Evolutionary conservation across 2,329 filamentous ascomycete genomes (phyloP).

Genomic region (Cladosporium sp.): DNA sequence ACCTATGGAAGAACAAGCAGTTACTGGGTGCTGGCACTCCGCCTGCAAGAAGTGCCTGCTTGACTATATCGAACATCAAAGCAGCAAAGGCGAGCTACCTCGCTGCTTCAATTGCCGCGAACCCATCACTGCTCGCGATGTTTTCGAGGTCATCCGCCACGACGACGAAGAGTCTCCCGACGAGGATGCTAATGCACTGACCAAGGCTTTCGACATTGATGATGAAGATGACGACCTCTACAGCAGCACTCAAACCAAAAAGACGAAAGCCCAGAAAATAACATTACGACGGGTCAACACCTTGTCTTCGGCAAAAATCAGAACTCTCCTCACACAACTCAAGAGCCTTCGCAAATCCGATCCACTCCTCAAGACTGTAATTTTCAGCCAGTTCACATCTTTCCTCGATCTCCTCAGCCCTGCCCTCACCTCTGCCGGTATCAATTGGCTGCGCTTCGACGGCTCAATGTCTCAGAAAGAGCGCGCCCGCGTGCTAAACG

Average conservation of each 20-base stretch:
- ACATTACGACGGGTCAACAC: constrained; percentile 62
- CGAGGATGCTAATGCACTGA: constrained; percentile 24
- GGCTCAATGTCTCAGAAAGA: constrained; percentile 85
- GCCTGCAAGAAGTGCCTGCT: constrained; percentile 93
- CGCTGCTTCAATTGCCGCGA: constrained; percentile 91
- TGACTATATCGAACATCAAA: constrained; percentile 85
- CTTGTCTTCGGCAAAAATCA: constrained; percentile 84
- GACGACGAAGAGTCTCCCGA: constrained; percentile 51
- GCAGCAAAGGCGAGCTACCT: constrained; percentile 70
- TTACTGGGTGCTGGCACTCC: constrained; percentile 97
- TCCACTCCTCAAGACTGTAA: constrained; percentile 73
- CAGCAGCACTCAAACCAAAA: constrained; percentile 35
- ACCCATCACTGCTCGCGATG: constrained; percentile 74
- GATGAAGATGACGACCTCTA: constrained; percentile 38
- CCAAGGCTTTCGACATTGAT: constrained; percentile 22
- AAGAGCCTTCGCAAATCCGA: constrained; percentile 65
- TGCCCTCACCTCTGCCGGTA: constrained; percentile 68
- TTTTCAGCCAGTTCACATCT: constrained; percentile 97
- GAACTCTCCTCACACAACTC: constrained; percentile 73
- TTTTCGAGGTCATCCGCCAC: constrained; percentile 89
- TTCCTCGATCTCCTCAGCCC: constrained; percentile 90
- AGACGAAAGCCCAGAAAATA: constrained; percentile 39
- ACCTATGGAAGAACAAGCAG: constrained; percentile 89
- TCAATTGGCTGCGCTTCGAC: constrained; percentile 84
- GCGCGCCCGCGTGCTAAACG: constrained; percentile 71